Base-by-base conservation (phyloP, 2,329 filamentous ascomycete species). In the Didymosphaeria variabile region DNA sequence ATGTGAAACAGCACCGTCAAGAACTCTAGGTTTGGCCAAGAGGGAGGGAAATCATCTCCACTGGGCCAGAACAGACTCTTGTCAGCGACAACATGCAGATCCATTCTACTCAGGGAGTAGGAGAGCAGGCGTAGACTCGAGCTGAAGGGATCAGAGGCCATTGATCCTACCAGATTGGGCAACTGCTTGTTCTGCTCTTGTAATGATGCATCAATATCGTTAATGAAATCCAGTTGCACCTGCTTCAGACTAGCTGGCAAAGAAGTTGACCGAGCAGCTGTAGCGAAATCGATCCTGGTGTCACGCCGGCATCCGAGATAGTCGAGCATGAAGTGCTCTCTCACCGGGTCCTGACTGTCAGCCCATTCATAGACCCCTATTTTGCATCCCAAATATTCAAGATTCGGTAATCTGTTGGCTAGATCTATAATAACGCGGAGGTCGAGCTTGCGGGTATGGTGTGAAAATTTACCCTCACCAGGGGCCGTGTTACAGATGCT, bases 1-100 rank as follows among this genome's bases (percentile, higher is more conserved):
- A 38, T 51, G 32, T 38, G 19, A 15, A 51, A 51, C n/a, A 51
- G 9, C 17, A 51, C n/a, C 5, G 31, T n/a, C 32, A 51, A n/a
- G n/a, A 6, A 38, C 19, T 38, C 31, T 32, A 38, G 26, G 36
- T 51, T 51, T n/a, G 49, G 49, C 49, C 49, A 51, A 49, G 26
- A 49, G 46, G 46, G 23, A 21, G 31, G 21, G 4, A 15, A 3
- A 7, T 15, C 32, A 51, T 51, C 32, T 15, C 17, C 36, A 40
- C 15, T 40, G n/a, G 44, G 53, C 53, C 45, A 50, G 21, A 57
- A 57, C 10, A 57, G 34, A 40, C 45, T 57, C 17, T 42, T 42
- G 19, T 57, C 55, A 50, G 55, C 55, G 13, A 57, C 32, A n/a
- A 57, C 44, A 19, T 36, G 53, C 8, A 55, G 32, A 23, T 38